These are phyloP conservation scores for Rhodotorula sp. DNA, from an alignment of 1,284 basidiomycete genomes.

Conservation along the genomic window DNA sequence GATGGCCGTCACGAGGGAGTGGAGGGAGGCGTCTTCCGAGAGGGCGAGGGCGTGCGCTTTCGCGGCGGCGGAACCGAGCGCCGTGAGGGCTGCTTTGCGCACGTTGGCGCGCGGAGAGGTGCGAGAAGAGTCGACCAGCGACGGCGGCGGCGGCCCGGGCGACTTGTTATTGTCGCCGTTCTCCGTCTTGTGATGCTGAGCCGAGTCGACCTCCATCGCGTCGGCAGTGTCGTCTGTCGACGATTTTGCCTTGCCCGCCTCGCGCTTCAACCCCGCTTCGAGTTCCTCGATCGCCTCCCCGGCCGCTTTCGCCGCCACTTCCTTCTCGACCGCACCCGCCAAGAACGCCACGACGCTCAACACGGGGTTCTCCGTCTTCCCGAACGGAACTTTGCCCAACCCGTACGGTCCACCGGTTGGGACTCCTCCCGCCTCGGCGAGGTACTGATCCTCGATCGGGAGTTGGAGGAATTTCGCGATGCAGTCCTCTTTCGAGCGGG, in stretches of 20 bases:
- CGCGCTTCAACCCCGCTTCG: conserved; percentile 64
- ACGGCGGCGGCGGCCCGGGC: not conserved
- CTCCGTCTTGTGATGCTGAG: conserved; percentile 8
- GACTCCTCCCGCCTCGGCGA: conserved; percentile 53
- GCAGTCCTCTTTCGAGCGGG: conserved; percentile 87
- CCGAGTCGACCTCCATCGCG: conserved; percentile 52
- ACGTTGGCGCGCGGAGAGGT: conserved; percentile 57
- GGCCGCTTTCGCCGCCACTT: conserved; percentile 88
- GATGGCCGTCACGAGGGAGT: conserved; percentile 73
- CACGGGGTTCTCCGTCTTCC: conserved; percentile 93
- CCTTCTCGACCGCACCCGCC: conserved; percentile 78
- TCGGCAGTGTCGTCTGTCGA: conserved; percentile 53
- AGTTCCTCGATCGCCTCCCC: conserved; percentile 74
- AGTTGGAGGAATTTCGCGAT: conserved; percentile 92
- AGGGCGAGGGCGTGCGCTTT: conserved; percentile 78
- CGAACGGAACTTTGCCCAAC: conserved; percentile 69
- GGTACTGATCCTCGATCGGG: conserved; percentile 92
- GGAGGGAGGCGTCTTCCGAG: conserved; percentile 81
- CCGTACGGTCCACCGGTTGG: not conserved
- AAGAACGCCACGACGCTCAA: conserved; percentile 98
- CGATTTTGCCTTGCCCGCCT: conserved; percentile 46
- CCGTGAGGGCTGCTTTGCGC: conserved; percentile 74
- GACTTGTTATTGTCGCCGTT: not conserved
- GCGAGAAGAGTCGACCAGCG: conserved; percentile 15
- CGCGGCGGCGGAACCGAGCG: conserved; percentile 83